Conservation (phyloP, 1,284 basidiomycete genomes). For the Cerrena zonata region DNA sequence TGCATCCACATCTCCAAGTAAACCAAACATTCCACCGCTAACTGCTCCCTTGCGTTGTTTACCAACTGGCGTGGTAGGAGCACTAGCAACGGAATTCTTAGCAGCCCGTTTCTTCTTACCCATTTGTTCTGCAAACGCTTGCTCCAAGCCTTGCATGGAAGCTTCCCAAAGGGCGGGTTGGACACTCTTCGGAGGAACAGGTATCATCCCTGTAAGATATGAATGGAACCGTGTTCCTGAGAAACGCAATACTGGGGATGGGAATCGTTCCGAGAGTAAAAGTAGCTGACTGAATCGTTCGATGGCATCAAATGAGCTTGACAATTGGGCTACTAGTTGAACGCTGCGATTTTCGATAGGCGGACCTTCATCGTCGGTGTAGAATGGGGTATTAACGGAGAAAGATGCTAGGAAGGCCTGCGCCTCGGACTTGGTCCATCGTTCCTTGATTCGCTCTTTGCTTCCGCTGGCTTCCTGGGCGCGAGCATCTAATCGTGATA, state of each 20-base stretch:
- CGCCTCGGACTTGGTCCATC: conserved; percentile 67
- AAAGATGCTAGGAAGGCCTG: conserved; percentile 57
- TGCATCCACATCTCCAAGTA: not conserved
- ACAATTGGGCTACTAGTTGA: conserved; percentile 66
- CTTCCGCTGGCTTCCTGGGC: conserved; percentile 40
- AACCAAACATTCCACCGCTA: conserved; percentile 11
- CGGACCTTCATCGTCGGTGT: conserved; percentile 9
- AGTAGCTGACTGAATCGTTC: conserved; percentile 57
- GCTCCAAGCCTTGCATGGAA: conserved; percentile 42
- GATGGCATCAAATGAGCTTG: conserved; percentile 53
- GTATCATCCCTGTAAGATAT: conserved; percentile 32
- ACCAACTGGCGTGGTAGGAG: not conserved
- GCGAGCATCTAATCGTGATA: conserved; percentile 43
- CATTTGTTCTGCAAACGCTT: conserved; percentile 38
- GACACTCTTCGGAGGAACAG: conserved; percentile 18
- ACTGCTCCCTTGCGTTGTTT: not conserved
- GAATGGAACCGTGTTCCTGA: conserved; percentile 57
- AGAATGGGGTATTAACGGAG: conserved; percentile 16
- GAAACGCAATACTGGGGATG: conserved; percentile 41
- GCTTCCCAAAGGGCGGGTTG: conserved; percentile 42
- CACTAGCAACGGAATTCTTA: conserved; percentile 3
- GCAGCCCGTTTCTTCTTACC: conserved; percentile 39
- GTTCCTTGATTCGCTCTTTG: conserved; percentile 53
- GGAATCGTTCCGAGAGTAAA: conserved; percentile 44
- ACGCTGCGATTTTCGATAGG: conserved; percentile 54